Evolutionary conservation across 148 eudicot genomes (phyloP).

Genomic region (Pouteria glomerata): DNA sequence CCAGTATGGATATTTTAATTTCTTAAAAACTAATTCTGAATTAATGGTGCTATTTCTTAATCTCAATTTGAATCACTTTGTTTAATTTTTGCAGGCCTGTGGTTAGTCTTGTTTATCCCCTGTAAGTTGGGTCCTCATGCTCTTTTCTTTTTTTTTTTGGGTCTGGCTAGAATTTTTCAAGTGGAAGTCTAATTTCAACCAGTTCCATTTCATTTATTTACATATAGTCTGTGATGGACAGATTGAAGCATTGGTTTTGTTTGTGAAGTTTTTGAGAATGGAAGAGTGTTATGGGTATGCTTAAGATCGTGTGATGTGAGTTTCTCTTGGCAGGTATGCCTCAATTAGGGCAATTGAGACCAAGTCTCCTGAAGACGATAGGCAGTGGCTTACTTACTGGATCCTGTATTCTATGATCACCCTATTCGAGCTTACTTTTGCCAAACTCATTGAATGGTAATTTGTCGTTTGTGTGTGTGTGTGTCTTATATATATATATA

Average conservation of each 20-base stretch:
- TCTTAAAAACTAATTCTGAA: no score
- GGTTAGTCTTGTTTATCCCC: no score
- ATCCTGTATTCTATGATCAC: conserved; percentile 86
- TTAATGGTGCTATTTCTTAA: no score
- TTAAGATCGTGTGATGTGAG: background rate
- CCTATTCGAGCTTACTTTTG: conserved; percentile 89
- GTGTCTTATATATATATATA: no score
- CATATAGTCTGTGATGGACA: background rate
- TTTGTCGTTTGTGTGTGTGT: background rate
- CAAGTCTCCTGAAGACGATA: conserved; percentile 75
- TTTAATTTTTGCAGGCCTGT: no score
- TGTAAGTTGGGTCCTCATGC: conserved; percentile 33
- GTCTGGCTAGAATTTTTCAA: background rate
- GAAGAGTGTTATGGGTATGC: background rate
- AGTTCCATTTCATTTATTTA: background rate
- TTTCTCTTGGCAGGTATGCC: conserved; percentile 57
- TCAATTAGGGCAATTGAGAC: conserved; percentile 90
- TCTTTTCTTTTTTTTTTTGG: background rate
- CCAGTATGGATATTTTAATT: no score
- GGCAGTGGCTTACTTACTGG: conserved; percentile 99
- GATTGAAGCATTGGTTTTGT: background rate
- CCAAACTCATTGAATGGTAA: conserved; percentile 80
- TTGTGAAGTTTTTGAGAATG: background rate
- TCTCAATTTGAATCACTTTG: no score
- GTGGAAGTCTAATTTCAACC: no score